Evolutionary conservation across 2,329 filamentous ascomycete genomes (phyloP), one percentile per base, ranked within the genome.

Genomic region (Gaeumannomyces tritici): DNA sequence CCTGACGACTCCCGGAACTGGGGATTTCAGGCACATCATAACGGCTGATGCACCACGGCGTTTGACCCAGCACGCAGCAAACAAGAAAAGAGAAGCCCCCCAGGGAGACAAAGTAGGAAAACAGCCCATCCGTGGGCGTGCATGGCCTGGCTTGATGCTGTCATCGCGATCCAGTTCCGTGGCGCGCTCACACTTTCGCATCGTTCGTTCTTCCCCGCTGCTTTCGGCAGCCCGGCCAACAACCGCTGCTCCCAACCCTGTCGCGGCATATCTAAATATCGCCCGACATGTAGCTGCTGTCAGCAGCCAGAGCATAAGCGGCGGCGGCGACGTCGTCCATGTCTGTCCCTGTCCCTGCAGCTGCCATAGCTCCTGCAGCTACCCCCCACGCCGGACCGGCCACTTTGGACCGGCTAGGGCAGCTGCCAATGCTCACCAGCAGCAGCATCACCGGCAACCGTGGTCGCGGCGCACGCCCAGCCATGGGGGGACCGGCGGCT

Each of bases 131-230:
- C 42, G 42, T 11, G 18, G 7, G 21, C 42, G 42, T n/a, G 9
- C 12, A 21, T n/a, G 42, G 42, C 42, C 21, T 51, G n/a, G 42
- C 35, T 59, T 62, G 57, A 62, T 62, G 61, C 47, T 56, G 27
- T 42, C 29, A 21, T 60, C 47, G 61, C 47, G 61, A 27, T 42
- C 29, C 28, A 33, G 31, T 57, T 57, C 57, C 29, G 51, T 54
- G 57, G 57, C 64, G 60, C 66, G 65, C 62, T 64, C 42, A 51
- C 42, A 21, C 42, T 8, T 65, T 56, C 65, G 66, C 61, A 67
- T 67, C 55, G 66, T 66, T 62, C 65, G 65, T 60, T 60, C 15
- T 24, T 21, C 42, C 42, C 42, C 42, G n/a, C 21, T 21, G 4
- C 42, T 11, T 18, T 51, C 42, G 8, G 42, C 42, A 51, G 42